Conservation (phyloP, 805 yeast species). For the Wickerhamomyces bisporus region DNA sequence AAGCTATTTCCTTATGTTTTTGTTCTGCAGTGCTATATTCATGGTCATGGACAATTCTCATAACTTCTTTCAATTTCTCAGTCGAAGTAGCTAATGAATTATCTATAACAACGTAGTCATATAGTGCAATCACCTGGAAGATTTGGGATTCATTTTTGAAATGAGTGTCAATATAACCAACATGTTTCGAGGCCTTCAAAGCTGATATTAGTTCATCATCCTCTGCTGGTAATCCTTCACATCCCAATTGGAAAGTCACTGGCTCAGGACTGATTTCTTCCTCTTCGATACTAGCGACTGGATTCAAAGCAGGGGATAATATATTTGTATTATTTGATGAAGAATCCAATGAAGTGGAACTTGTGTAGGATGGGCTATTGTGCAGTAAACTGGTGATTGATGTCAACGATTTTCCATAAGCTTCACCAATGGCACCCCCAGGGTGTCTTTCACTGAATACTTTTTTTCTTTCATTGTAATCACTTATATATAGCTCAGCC, state of each 20-base stretch:
- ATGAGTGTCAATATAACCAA: conserved; percentile 16
- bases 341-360: conserved; percentile 9
- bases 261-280: conserved; percentile 5
- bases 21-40: conserved; percentile 4
- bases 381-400: conserved; percentile 23
- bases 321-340: conserved; percentile 2
- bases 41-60: conserved; percentile 13
- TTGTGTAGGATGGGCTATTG: conserved; percentile 5
- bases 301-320: conserved; percentile 10
- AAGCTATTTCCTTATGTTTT: conserved; percentile 20
- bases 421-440: conserved; percentile 83
- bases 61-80: conserved; percentile 6
- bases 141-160: conserved; percentile 31
- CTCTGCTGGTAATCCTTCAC: conserved; percentile 1
- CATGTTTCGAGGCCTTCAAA: conserved; percentile 23
- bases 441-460: conserved; percentile 76
- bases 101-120: conserved; percentile 10
- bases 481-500: conserved; percentile 59
- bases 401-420: conserved; percentile 24
- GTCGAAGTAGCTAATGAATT: conserved; percentile 7
- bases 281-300: conserved; percentile 5
- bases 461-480: conserved; percentile 45
- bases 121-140: conserved; percentile 30
- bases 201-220: conserved; percentile 13
- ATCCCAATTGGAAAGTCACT: conserved; percentile 18